A percentile compares a stretch with the other conserved stretches of the same genome.
Evolutionary conservation across 768 basidiomycete genomes (phyloP).

Genomic region (Agaricus bisporus): DNA sequence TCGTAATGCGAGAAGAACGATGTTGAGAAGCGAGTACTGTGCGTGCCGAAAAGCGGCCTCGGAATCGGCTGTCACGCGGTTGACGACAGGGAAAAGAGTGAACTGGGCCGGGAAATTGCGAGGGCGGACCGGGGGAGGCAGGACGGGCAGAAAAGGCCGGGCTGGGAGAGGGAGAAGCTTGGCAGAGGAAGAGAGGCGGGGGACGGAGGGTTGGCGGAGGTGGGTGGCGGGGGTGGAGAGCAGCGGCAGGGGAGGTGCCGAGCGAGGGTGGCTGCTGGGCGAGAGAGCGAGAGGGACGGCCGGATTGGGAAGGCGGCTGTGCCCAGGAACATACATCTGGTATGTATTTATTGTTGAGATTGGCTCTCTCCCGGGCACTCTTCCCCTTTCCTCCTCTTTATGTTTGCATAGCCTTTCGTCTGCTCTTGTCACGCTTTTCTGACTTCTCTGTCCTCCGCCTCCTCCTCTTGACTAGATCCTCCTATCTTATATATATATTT

Average conservation of each 20-base stretch:
- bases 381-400: slow-evolving; percentile 13
- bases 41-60: too few species aligned
- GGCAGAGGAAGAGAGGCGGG: not conserved
- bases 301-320: slow-evolving; percentile 7
- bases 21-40: too few species aligned
- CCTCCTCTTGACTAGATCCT: slow-evolving; percentile 11
- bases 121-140: not conserved
- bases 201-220: not conserved
- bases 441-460: slow-evolving; percentile 5
- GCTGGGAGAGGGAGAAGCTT: slow-evolving; percentile 14
- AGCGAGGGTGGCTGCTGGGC: not conserved
- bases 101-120: slow-evolving; percentile 7
- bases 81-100: not conserved
- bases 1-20: too few species aligned
- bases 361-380: slow-evolving; percentile 4
- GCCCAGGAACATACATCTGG: slow-evolving; percentile 10
- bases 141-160: slow-evolving; percentile 19
- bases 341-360: slow-evolving; percentile 7
- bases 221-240: not conserved
- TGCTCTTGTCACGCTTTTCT: slow-evolving; percentile 7
- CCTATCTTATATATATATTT: slow-evolving; percentile 4
- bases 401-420: slow-evolving; percentile 14
- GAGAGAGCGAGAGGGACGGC: not conserved
- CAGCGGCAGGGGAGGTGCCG: not conserved
- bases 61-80: not conserved